Percentiles rank a stretch among this genome's conserved stretches.
These are phyloP conservation scores for Macrotyloma uniflorum DNA, from an alignment of 306 rosid species.

Conservation along the genomic window DNA sequence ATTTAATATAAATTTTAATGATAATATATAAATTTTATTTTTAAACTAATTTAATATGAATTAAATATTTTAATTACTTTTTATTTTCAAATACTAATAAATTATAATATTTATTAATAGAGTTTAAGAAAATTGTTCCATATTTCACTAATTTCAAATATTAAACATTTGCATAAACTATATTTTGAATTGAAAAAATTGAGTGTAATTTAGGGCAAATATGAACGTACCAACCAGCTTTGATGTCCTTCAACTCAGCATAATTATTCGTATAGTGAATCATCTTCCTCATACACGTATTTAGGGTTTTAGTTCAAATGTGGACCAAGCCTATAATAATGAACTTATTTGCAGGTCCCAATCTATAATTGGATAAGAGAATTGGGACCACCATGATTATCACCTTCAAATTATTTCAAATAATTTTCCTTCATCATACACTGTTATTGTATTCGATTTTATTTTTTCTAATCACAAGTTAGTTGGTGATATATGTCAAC, in stretches of 20 bases:
- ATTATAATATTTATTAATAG: too few species aligned
- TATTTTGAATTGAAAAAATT: background rate
- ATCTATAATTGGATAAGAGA: slow-evolving; percentile 20
- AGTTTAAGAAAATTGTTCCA: too few species aligned
- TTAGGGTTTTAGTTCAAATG: background rate
- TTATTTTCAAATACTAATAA: too few species aligned
- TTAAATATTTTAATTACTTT: too few species aligned
- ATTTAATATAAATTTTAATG: too few species aligned
- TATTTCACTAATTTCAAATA: too few species aligned
- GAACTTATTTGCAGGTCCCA: background rate
- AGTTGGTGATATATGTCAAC: background rate
- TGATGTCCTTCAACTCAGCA: background rate
- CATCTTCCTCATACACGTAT: background rate
- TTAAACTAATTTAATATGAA: too few species aligned
- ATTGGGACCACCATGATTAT: slow-evolving; percentile 25
- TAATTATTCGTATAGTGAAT: background rate
- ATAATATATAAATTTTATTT: too few species aligned
- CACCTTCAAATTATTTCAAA: slow-evolving; percentile 10
- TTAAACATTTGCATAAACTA: too few species aligned
- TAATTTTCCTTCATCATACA: background rate
- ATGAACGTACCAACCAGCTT: background rate
- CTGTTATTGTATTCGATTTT: background rate
- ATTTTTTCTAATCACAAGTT: background rate
- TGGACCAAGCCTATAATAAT: slow-evolving; percentile 17
- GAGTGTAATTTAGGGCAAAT: background rate